Base-by-base conservation (phyloP, 192 early-diverging fungal genomes). In the Coemansia interrupta region DNA sequence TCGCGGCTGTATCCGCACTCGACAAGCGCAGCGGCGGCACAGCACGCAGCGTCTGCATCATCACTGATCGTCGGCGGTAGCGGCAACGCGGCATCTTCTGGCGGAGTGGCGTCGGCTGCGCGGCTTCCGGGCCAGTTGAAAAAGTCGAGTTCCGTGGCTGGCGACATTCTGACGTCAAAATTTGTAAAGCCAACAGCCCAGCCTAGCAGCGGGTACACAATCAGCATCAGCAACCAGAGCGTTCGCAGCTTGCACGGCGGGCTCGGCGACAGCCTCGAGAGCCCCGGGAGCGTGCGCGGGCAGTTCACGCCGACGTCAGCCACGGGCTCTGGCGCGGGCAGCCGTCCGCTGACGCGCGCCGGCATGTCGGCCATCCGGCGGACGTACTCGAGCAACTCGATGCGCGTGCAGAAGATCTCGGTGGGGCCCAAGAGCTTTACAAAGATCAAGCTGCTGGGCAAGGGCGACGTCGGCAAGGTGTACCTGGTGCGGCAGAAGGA, bases 391-490 rank as follows among this genome's bases (percentile, higher is more conserved):
- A 82, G 85, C 51, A 88, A 85, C 65, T 89, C 87, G 24, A 87
- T 94, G 69, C 90, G 86, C 68, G 81, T 93, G 43, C 84, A 87
- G 53, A 83, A 88, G 28, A 83, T 87, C 19, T 83, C 94, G 64
- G 95, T 97, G 1, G 83, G 85, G 15, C 95, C 96, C 3, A 87
- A 79, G 50, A 88, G 89, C 66, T 98, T 96, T 78, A 76, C 72
- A 22, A 96, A 96, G 68, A 82, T 97, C 55, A 82, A 88, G 72
- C 64, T 98, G 58, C 83, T 98, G 29, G 96, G 96, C 48, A 95
- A 96, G 72, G 96, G 96, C 32, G 96, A 96, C 66, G 96, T 98
- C 20, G 96, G 95, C 15, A 93, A 90, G 64, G 96, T 98, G 4
- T 98, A 94, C 59, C 76, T 98, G 63, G 96, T 98, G 39, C 84